These are phyloP conservation scores for Vigna mungo DNA, from an alignment of 306 rosid genomes.

Conservation along the genomic window DNA sequence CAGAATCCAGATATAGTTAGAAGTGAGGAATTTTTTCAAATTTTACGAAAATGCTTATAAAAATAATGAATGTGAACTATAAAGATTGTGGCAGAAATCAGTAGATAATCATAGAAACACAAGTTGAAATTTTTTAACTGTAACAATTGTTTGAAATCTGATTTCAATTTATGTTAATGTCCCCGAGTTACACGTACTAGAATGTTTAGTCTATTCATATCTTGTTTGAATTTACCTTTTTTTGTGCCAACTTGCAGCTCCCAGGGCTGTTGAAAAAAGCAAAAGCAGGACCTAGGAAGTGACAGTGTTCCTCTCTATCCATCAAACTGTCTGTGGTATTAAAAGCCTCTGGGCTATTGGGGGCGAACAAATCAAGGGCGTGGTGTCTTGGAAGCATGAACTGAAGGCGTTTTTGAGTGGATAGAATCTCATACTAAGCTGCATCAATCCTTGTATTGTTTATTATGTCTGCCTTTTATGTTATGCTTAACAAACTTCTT, in stretches of 20 bases:
- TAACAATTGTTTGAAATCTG: slow-evolving; percentile 14
- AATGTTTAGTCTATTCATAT: neutral
- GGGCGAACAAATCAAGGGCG: slow-evolving; percentile 16
- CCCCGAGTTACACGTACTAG: neutral
- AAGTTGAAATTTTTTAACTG: neutral
- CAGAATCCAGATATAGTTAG: neutral
- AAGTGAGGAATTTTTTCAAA: slow-evolving; percentile 3
- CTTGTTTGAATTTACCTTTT: slow-evolving; percentile 8
- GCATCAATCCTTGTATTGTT: slow-evolving; percentile 41
- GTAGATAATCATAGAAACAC: neutral
- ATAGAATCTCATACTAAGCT: slow-evolving; percentile 48
- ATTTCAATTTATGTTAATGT: neutral
- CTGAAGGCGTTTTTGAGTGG: slow-evolving; percentile 49
- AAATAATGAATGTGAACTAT: neutral
- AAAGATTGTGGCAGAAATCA: neutral
- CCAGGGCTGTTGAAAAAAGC: slow-evolving; percentile 79
- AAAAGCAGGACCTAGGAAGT: slow-evolving; percentile 65
- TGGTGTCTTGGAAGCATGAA: slow-evolving; percentile 33
- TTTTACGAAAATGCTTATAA: neutral
- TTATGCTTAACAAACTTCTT: slow-evolving; percentile 46
- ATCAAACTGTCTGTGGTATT: slow-evolving; percentile 40
- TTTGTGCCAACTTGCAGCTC: slow-evolving; percentile 60
- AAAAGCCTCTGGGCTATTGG: slow-evolving; percentile 36
- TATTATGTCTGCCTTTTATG: slow-evolving; percentile 35
- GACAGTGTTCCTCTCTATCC: slow-evolving; percentile 43